phyloP scores from a whole-genome alignment of 352 stramenopile genomes.

The Globisporangium alternatum region DNA sequence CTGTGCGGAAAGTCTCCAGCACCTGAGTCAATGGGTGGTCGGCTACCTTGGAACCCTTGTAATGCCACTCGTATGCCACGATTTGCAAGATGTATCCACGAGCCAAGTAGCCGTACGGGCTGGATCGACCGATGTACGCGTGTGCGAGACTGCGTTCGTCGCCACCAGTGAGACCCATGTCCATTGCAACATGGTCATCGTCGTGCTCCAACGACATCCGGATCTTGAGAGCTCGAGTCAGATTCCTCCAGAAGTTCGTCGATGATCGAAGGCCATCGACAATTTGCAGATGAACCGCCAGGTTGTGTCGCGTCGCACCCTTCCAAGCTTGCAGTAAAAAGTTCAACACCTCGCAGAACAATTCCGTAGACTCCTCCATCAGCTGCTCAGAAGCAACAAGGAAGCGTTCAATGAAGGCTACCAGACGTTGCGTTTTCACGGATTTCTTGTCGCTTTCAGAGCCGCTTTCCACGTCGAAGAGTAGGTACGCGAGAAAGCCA shows the following conservation, averaged over 20 bases:
- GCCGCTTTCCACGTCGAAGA: conserved; percentile 36
- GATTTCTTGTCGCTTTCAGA: conserved; percentile 12
- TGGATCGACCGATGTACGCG: conserved; percentile 51
- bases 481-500: conserved; percentile 51
- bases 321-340: conserved; percentile 64
- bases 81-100: conserved; percentile 62
- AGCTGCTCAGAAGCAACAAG: conserved; percentile 56
- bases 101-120: conserved; percentile 53
- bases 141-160: conserved; percentile 17
- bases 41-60: conserved; percentile 25
- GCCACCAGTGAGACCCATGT: conserved; percentile 35
- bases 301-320: conserved; percentile 35
- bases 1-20: conserved; percentile 55
- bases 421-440: conserved; percentile 25
- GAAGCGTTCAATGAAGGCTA: conserved; percentile 47
- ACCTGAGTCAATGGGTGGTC: conserved; percentile 44
- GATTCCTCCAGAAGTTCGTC: conserved; percentile 52
- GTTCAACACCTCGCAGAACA: conserved; percentile 51
- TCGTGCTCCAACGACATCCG: conserved; percentile 47
- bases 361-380: conserved; percentile 49
- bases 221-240: conserved; percentile 55
- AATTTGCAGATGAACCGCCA: conserved; percentile 46
- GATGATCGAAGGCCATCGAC: conserved; percentile 33
- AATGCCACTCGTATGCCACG: conserved; percentile 63
- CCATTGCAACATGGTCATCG: conserved; percentile 35